A percentile compares a stretch with the other conserved stretches of the same genome.
phyloP scores from a whole-genome alignment of 805 yeast genomes.

The Starmerella khaoyaiensis region DNA sequence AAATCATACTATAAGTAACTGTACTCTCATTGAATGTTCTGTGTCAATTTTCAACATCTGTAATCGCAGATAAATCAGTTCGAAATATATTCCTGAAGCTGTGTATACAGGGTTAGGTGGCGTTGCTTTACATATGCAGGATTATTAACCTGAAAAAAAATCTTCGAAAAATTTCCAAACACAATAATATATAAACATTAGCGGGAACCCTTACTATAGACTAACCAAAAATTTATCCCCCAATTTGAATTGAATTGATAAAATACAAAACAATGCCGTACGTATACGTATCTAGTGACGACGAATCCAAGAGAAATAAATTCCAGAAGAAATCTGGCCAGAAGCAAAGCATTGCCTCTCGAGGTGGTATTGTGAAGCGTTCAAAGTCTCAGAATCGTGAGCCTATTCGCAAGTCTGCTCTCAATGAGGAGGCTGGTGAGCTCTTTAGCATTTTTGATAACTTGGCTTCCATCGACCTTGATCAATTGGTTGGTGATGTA shows the following conservation, averaged over 20 bases:
- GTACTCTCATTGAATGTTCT: too few relatives aligned
- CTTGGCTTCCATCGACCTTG: constrained; percentile 22
- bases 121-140: constrained; percentile 5
- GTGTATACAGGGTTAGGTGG: too few relatives aligned
- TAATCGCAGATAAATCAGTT: too few relatives aligned
- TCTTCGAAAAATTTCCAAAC: constrained; percentile 12
- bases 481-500: constrained; percentile 21
- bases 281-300: constrained; percentile 24
- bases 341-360: background rate
- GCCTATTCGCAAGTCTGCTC: constrained; percentile 13
- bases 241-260: too few relatives aligned
- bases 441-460: constrained; percentile 21
- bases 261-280: constrained; percentile 21
- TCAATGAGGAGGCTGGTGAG: constrained; percentile 23
- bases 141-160: constrained; percentile 18
- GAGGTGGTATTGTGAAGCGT: constrained; percentile 14
- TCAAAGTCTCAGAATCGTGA: constrained; percentile 2
- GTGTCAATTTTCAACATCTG: too few relatives aligned
- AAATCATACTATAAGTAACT: too few relatives aligned
- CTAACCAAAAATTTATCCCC: constrained; percentile 1
- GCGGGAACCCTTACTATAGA: background rate
- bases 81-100: too few relatives aligned
- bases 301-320: constrained; percentile 13
- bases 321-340: constrained; percentile 5
- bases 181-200: constrained; percentile 9